phyloP scores from a whole-genome alignment of 2,329 filamentous ascomycete species.

The Sporothrix schenckii region DNA sequence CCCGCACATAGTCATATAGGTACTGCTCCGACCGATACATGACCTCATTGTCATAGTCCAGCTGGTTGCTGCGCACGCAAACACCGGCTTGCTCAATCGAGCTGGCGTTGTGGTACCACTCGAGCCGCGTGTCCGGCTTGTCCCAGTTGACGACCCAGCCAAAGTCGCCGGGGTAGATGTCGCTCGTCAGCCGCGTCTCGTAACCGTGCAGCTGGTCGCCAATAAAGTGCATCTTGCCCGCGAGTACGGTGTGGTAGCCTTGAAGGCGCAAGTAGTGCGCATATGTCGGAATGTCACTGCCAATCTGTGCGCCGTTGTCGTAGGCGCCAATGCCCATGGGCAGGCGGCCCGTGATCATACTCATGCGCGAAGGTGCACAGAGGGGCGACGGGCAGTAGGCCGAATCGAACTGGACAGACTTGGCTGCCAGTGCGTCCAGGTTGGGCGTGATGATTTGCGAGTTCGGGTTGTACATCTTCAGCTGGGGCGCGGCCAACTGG shows the following conservation, averaged over 20 bases:
- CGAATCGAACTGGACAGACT: constrained; percentile 86
- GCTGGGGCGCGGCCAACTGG: constrained; percentile 84
- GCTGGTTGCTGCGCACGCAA: constrained; percentile 88
- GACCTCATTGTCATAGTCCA: constrained; percentile 95
- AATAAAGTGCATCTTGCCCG: constrained; percentile 97
- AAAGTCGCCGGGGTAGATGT: constrained; percentile 93
- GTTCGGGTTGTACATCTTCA: constrained; percentile 87
- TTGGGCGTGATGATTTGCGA: constrained; percentile 93
- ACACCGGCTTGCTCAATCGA: constrained; percentile 88
- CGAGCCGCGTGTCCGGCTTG: constrained; percentile 78
- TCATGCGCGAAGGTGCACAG: constrained; percentile 90
- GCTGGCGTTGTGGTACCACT: constrained; percentile 97
- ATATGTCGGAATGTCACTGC: constrained; percentile 84
- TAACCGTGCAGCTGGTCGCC: constrained; percentile 94
- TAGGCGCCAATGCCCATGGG: constrained; percentile 90
- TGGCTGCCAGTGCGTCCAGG: constrained; percentile 78
- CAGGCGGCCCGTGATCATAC: constrained; percentile 88
- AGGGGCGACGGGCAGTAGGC: constrained; percentile 94
- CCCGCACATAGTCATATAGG: constrained; percentile 85
- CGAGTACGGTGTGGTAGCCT: constrained; percentile 87
- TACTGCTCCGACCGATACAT: constrained; percentile 91
- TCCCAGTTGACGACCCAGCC: constrained; percentile 98
- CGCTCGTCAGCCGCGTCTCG: constrained; percentile 87
- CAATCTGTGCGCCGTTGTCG: constrained; percentile 85
- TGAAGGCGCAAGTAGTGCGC: constrained; percentile 84